These are phyloP conservation scores for Schwanniomyces yamadae DNA, from an alignment of 805 yeast genomes.

Conservation along the genomic window DNA sequence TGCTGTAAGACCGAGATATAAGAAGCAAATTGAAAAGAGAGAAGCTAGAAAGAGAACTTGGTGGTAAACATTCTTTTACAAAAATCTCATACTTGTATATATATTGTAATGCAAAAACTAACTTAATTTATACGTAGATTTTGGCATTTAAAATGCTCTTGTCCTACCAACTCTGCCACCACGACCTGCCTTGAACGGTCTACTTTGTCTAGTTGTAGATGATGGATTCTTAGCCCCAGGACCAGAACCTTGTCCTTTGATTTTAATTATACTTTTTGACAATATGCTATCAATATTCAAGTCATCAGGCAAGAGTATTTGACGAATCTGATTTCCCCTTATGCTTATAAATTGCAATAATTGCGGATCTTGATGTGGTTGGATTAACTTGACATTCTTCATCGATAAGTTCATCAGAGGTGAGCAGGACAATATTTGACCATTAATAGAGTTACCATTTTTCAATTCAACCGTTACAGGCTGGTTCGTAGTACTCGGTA, in stretches of 20 bases:
- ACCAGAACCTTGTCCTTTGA: constrained; percentile 45
- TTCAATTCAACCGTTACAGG: constrained; percentile 88
- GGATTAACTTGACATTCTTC: constrained; percentile 76
- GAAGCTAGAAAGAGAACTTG: constrained; percentile 35
- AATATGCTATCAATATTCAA: constrained; percentile 67
- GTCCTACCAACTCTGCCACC: constrained; percentile 28
- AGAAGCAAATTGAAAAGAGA: constrained; percentile 38
- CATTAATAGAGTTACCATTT: constrained; percentile 84
- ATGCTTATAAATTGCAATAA: constrained; percentile 75
- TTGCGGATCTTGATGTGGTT: constrained; percentile 67
- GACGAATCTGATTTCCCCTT: constrained; percentile 86
- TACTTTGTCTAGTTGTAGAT: constrained; percentile 8
- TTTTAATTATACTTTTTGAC: constrained; percentile 47
- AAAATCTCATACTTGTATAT: constrained; percentile 5
- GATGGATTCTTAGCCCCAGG: constrained; percentile 26
- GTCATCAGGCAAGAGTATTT: constrained; percentile 81
- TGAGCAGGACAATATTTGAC: constrained; percentile 79
- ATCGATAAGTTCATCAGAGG: constrained; percentile 89
- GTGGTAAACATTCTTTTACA: constrained; percentile 21
- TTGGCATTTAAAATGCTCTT: constrained; percentile 23
- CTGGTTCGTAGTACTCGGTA: constrained; percentile 63
- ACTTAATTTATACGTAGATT: constrained; percentile 3
- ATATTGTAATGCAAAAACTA: constrained; percentile 1
- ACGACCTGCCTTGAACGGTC: constrained; percentile 17
- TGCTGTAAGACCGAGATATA: constrained; percentile 54